A percentile compares a stretch with the other conserved stretches of the same genome.
phyloP scores from a whole-genome alignment of 441 rosid species.

The Metrosideros polymorpha region DNA sequence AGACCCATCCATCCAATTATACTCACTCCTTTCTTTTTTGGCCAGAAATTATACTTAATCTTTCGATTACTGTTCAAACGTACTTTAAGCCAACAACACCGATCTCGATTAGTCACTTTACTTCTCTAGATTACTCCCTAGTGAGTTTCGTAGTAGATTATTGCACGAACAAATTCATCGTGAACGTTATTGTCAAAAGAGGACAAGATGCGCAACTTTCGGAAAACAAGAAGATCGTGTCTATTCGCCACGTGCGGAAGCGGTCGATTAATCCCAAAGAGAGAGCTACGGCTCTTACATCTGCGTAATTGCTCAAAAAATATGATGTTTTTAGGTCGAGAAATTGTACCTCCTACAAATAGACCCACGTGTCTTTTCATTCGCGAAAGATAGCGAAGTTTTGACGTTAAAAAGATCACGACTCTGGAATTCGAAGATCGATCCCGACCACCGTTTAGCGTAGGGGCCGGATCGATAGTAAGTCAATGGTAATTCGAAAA shows the following conservation, averaged over 20 bases:
- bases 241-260: not conserved
- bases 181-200: not conserved
- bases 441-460: too few relatives aligned
- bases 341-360: not conserved
- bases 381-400: not conserved
- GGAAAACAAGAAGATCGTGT: not conserved
- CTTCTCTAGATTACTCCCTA: not conserved
- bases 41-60: not conserved
- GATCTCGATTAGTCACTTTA: not conserved
- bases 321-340: not conserved
- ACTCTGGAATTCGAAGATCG: too few relatives aligned
- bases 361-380: not conserved
- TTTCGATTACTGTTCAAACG: too few relatives aligned
- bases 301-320: not conserved
- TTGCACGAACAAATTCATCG: not conserved
- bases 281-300: not conserved
- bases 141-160: not conserved
- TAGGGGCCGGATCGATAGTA: too few relatives aligned
- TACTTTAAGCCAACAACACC: not conserved
- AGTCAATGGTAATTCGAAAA: too few relatives aligned
- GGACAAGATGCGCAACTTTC: not conserved
- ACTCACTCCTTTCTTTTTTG: not conserved
- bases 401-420: too few relatives aligned
- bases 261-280: not conserved
- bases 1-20: not conserved